Conservation (phyloP, 2,329 filamentous ascomycete genomes). For the Calonectria pteridis region DNA sequence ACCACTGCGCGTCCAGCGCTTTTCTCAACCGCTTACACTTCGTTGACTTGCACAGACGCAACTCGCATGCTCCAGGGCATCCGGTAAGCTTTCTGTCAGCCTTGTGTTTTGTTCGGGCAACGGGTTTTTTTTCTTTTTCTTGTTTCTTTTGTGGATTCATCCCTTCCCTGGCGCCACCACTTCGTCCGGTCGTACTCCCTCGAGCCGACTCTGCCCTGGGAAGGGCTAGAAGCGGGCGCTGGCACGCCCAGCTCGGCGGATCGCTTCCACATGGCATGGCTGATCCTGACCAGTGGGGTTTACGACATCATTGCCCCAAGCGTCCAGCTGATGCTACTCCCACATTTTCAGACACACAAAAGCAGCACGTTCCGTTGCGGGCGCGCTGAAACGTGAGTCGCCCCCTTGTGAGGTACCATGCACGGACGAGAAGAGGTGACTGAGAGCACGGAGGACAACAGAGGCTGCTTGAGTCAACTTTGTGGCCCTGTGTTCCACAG, state of each 20-base stretch:
- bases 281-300: conserved; percentile 33
- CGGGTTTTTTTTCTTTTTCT: background rate
- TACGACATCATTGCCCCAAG: conserved; percentile 42
- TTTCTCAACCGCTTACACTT: conserved; percentile 37
- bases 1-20: conserved; percentile 40
- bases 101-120: background rate
- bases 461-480: conserved; percentile 13
- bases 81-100: conserved; percentile 1
- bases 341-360: conserved; percentile 22
- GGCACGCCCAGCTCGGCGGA: conserved; percentile 36
- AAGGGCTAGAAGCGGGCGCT: conserved; percentile 26
- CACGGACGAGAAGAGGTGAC: conserved; percentile 27
- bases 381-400: conserved; percentile 48
- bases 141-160: background rate
- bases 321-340: conserved; percentile 26
- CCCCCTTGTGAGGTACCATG: conserved; percentile 41
- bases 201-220: background rate
- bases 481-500: conserved; percentile 20
- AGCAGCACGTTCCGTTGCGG: conserved; percentile 36
- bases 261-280: conserved; percentile 35
- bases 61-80: conserved; percentile 37
- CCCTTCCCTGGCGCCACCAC: conserved; percentile 25
- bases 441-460: conserved; percentile 19
- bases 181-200: conserved; percentile 1
- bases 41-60: conserved; percentile 34